phyloP scores from a whole-genome alignment of 805 yeast genomes.

The Myxozyma mucilagina region DNA sequence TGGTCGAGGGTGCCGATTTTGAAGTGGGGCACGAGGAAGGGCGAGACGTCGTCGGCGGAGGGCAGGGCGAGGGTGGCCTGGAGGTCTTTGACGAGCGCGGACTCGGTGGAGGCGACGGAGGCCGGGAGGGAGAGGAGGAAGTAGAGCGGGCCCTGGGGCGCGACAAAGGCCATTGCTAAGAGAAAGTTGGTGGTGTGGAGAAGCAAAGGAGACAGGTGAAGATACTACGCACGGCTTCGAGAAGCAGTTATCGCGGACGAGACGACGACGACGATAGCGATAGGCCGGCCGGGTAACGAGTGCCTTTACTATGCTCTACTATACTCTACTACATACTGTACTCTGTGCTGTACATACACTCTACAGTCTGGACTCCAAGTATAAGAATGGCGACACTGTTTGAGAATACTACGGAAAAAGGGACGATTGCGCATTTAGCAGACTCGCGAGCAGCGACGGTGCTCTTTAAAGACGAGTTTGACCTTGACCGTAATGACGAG shows the following conservation, averaged over 20 bases:
- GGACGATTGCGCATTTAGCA: constrained; percentile 22
- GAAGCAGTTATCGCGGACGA: constrained; percentile 1
- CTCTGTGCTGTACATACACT: too few relatives aligned
- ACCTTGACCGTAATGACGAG: too few relatives aligned
- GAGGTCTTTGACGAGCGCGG: constrained; percentile 50
- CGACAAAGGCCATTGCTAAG: constrained; percentile 29
- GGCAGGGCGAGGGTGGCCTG: constrained; percentile 47
- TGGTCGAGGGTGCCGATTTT: constrained; percentile 95
- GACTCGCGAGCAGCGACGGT: constrained; percentile 30
- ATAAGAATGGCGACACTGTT: too few relatives aligned
- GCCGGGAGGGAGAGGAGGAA: constrained; percentile 50
- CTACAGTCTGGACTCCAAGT: too few relatives aligned
- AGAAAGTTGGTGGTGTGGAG: too few relatives aligned
- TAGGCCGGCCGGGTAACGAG: constrained; percentile 1
- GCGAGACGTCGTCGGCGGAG: constrained; percentile 55
- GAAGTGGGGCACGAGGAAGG: constrained; percentile 73
- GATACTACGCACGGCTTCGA: too few relatives aligned
- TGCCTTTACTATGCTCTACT: too few relatives aligned
- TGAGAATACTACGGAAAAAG: too few relatives aligned
- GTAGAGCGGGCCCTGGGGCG: constrained; percentile 32
- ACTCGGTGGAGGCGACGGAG: constrained; percentile 46
- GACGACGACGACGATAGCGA: not conserved
- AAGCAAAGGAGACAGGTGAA: not conserved
- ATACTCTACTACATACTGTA: too few relatives aligned
- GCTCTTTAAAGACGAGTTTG: too few relatives aligned